Conservation (phyloP, 805 yeast species). For the Torulaspora gathmanii region DNA sequence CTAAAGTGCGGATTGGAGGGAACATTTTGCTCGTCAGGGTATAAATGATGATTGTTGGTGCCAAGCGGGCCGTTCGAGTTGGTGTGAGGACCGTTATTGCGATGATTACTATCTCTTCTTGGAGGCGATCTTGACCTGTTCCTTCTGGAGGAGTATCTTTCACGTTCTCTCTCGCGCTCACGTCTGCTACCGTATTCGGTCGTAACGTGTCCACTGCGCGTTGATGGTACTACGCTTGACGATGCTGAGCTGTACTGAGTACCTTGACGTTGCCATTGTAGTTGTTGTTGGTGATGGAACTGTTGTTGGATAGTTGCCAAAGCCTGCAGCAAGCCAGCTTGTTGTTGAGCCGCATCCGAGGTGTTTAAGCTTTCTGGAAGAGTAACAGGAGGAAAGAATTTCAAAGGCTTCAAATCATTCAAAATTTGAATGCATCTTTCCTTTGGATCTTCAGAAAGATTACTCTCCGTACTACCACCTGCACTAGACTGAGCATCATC, state of each 20-base stretch:
- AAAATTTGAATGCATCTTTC: constrained; percentile 32
- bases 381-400: constrained; percentile 19
- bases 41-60: constrained; percentile 33
- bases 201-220: constrained; percentile 17
- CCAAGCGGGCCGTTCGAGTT: constrained; percentile 17
- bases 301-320: constrained; percentile 35
- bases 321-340: constrained; percentile 41
- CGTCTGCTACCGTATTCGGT: constrained; percentile 37
- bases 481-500: constrained; percentile 61
- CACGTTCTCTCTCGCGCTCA: constrained; percentile 28
- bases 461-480: constrained; percentile 42
- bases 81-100: constrained; percentile 7
- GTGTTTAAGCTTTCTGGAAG: constrained; percentile 25
- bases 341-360: constrained; percentile 36
- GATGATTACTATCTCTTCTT: constrained; percentile 14
- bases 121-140: constrained; percentile 51
- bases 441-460: constrained; percentile 41
- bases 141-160: constrained; percentile 38
- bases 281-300: constrained; percentile 13
- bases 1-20: constrained; percentile 74
- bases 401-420: constrained; percentile 21
- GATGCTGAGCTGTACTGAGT: not conserved
- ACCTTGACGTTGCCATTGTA: constrained; percentile 12
- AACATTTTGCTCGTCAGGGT: constrained; percentile 53
- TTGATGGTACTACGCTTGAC: not conserved